Conservation (phyloP, 129 eudicot genomes). For the Artemisia tridentata region DNA sequence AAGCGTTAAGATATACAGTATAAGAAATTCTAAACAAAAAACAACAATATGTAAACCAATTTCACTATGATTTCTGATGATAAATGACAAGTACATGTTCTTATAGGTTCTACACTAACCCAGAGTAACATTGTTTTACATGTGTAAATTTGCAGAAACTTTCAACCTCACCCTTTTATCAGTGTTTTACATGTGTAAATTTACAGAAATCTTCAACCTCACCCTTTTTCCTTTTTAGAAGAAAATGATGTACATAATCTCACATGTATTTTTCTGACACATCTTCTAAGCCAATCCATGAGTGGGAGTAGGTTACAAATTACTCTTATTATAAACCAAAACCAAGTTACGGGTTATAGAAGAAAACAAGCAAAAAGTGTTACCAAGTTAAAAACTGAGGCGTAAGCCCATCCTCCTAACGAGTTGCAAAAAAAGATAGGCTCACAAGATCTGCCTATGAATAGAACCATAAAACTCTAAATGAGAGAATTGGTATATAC, state of each 20-base stretch:
- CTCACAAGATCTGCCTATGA: conserved; percentile 36
- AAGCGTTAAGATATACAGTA: too few species aligned
- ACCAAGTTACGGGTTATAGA: conserved; percentile 5
- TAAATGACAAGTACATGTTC: neutral
- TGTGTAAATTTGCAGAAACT: neutral
- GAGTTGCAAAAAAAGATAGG: conserved; percentile 35
- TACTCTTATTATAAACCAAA: conserved; percentile 29
- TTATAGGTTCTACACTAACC: neutral
- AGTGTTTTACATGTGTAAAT: neutral
- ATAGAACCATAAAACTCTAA: conserved; percentile 24
- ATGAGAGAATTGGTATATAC: conserved; percentile 44
- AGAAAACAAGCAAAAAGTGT: conserved; percentile 24
- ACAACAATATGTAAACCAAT: too few species aligned
- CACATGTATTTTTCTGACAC: neutral
- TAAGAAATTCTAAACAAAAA: too few species aligned
- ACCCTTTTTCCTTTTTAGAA: too few species aligned
- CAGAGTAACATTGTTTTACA: neutral
- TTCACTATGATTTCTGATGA: too few species aligned
- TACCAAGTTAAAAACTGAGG: conserved; percentile 16
- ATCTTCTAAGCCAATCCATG: conserved; percentile 13
- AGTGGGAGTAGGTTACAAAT: conserved; percentile 4
- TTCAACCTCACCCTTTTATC: neutral
- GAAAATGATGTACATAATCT: too few species aligned
- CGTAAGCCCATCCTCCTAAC: conserved; percentile 36
- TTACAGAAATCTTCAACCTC: neutral